Percentiles rank a stretch among this genome's conserved stretches.
Evolutionary conservation across 2,329 filamentous ascomycete species (phyloP).

Genomic region (Alternaria sp.): DNA sequence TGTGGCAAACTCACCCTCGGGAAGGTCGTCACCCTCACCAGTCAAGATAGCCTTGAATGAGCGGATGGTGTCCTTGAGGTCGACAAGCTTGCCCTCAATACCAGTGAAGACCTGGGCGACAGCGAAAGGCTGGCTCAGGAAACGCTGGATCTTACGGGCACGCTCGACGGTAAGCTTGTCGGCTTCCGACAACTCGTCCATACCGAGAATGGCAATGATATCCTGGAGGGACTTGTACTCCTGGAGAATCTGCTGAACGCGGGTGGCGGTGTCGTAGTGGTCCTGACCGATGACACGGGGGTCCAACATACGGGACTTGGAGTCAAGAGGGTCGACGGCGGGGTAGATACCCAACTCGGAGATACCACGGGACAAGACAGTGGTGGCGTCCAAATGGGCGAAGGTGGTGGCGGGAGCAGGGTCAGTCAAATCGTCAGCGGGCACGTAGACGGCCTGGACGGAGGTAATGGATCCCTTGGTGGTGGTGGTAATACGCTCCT

Average conservation of each 20-base stretch:
- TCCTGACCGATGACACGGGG: conserved; percentile 98
- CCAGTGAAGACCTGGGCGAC: conserved; percentile 84
- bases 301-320: conserved; percentile 99
- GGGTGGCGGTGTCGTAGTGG: conserved; percentile 93
- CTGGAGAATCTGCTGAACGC: conserved; percentile 98
- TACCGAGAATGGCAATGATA: conserved; percentile 99
- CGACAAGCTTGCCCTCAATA: conserved; percentile 96
- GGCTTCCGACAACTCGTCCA: conserved; percentile 99
- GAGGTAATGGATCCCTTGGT: conserved; percentile 99
- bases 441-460: conserved; percentile 99
- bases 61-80: conserved; percentile 96
- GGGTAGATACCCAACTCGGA: conserved; percentile 99
- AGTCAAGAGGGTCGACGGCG: conserved; percentile 98
- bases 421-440: conserved; percentile 99
- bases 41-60: conserved; percentile 97
- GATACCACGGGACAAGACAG: conserved; percentile 99
- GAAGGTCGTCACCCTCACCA: conserved; percentile 94
- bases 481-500: conserved; percentile 99
- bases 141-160: conserved; percentile 99
- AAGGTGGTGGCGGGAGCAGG: conserved; percentile 99
- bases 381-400: conserved; percentile 99
- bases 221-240: conserved; percentile 99
- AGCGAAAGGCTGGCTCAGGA: conserved; percentile 99
- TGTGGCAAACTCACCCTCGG: conserved; percentile 72
- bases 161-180: conserved; percentile 99